phyloP scores from a whole-genome alignment of 2,329 filamentous ascomycete species.

The Blastomyces parvus region DNA sequence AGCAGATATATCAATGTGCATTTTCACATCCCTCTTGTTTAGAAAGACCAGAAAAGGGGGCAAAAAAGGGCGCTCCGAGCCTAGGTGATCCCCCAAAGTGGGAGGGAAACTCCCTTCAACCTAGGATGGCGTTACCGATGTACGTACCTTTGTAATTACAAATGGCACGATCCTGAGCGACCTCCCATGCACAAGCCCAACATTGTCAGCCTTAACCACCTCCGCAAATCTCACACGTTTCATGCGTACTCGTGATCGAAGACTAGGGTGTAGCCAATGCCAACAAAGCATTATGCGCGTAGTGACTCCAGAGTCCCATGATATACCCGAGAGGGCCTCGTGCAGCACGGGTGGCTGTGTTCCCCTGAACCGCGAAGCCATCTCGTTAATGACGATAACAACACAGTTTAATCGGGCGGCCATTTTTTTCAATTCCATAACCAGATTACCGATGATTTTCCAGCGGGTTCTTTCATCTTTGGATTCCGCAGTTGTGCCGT shows the following conservation, averaged over 20 bases:
- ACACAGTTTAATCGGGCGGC: conserved; percentile 64
- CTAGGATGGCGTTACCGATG: neutral
- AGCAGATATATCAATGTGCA: neutral
- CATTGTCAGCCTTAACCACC: conserved; percentile 56
- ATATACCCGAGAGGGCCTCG: conserved; percentile 62
- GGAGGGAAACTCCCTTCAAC: neutral
- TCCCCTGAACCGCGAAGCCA: conserved; percentile 69
- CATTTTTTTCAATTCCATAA: conserved; percentile 54
- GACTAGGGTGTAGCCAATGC: conserved; percentile 51
- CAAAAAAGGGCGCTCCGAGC: neutral
- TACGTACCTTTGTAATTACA: conserved; percentile 29
- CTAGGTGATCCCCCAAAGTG: neutral
- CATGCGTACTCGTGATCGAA: conserved; percentile 31
- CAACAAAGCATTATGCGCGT: conserved; percentile 68
- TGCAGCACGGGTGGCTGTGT: conserved; percentile 56
- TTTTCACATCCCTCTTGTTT: neutral
- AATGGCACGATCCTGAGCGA: conserved; percentile 32
- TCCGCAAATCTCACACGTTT: conserved; percentile 51
- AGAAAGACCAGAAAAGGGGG: neutral
- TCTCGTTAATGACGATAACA: conserved; percentile 67
- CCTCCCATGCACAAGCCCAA: conserved; percentile 24
- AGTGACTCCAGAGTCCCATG: conserved; percentile 72
- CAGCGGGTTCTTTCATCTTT: conserved; percentile 26
- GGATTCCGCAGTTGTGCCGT: neutral
- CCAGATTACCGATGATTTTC: conserved; percentile 58